Evolutionary conservation across 345 rosid genomes (phyloP).

Genomic region (Gossypium australe): DNA sequence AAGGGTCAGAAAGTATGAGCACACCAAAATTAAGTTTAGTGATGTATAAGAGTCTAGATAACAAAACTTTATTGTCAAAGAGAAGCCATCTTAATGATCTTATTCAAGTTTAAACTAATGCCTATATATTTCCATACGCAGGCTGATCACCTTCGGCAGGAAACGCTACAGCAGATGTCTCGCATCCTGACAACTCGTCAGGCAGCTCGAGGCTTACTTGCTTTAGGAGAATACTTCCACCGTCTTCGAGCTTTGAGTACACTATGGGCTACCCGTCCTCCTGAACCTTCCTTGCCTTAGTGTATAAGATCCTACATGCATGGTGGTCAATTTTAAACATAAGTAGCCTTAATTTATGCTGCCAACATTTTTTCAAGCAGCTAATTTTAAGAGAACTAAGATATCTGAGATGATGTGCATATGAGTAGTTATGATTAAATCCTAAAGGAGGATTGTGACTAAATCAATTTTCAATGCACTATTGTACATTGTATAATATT

Average conservation of each 20-base stretch:
- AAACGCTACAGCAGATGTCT: slow-evolving; percentile 75
- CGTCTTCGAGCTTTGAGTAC: slow-evolving; percentile 66
- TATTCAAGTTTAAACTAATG: slow-evolving; percentile 2
- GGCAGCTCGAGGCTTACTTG: slow-evolving; percentile 75
- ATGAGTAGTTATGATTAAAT: slow-evolving; percentile 15
- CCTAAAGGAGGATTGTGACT: slow-evolving; percentile 6
- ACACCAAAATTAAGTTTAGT: too few relatives aligned
- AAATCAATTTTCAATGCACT: slow-evolving; percentile 12
- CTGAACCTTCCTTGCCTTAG: slow-evolving; percentile 39
- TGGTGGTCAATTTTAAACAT: slow-evolving; percentile 11
- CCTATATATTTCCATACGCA: slow-evolving; percentile 14
- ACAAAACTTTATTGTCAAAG: not conserved
- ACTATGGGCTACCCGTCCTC: slow-evolving; percentile 52
- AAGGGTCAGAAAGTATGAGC: too few relatives aligned
- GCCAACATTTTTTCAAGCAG: slow-evolving; percentile 41
- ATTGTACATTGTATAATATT: slow-evolving; percentile 4
- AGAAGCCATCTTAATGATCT: not conserved
- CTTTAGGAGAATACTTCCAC: slow-evolving; percentile 77
- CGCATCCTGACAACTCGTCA: slow-evolving; percentile 61
- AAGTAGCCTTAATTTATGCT: slow-evolving; percentile 24
- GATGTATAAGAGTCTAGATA: not conserved
- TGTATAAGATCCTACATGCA: not conserved
- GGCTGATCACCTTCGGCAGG: slow-evolving; percentile 92
- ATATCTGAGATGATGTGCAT: slow-evolving; percentile 24
- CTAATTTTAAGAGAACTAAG: slow-evolving; percentile 19